phyloP scores from a whole-genome alignment of 83 land plant species.

The Thuja plicata region DNA sequence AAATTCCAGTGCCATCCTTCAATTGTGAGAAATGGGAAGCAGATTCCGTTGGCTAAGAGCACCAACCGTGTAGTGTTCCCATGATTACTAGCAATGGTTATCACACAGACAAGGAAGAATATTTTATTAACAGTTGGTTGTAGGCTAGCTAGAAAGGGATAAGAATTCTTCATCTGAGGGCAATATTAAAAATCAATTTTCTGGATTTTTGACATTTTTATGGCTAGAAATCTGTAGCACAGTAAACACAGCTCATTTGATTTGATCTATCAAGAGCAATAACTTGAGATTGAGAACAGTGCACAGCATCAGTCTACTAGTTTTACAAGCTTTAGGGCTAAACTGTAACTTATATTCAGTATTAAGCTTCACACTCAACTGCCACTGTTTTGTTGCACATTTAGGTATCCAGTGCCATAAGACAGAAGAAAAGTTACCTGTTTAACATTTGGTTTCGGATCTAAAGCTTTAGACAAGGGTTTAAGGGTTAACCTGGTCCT shows the following conservation, averaged over 20 bases:
- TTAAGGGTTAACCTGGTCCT: conserved; percentile 76
- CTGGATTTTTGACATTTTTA: not conserved
- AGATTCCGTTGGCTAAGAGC: not conserved
- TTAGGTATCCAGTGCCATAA: not conserved
- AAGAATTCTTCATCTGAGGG: not conserved
- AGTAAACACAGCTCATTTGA: not conserved
- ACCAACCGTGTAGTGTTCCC: not conserved
- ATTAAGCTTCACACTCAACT: not conserved
- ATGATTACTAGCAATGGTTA: not conserved
- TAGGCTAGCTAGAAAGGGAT: not conserved
- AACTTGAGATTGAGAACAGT: not conserved
- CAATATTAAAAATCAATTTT: not conserved
- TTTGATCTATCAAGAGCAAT: not conserved
- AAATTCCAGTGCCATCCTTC: not conserved
- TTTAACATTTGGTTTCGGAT: not conserved
- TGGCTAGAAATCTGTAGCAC: not conserved
- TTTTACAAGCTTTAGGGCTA: not conserved
- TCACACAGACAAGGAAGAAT: not conserved
- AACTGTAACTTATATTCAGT: not conserved
- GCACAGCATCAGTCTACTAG: not conserved
- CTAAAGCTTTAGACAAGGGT: not conserved
- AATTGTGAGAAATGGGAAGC: not conserved
- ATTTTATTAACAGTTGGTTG: not conserved
- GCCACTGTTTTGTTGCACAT: not conserved
- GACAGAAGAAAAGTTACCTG: not conserved